These are phyloP conservation scores for Mycotypha africana DNA, from an alignment of 371 early-diverging fungal genomes.

Conservation along the genomic window DNA sequence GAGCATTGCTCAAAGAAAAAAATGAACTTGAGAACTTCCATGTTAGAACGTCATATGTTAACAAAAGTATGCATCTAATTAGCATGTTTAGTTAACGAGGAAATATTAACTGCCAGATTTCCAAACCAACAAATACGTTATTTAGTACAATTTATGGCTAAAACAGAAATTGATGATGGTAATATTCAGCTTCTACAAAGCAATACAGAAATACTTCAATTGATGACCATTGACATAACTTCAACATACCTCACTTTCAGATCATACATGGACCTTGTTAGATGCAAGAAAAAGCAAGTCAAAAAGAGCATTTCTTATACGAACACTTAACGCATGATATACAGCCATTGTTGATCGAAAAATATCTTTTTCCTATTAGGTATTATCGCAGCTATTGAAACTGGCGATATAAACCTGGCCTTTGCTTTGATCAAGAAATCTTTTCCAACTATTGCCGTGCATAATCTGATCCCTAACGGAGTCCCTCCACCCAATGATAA, in stretches of 20 bases:
- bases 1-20: slow-evolving; percentile 48
- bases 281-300: slow-evolving; percentile 37
- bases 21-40: slow-evolving; percentile 21
- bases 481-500: background rate
- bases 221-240: background rate
- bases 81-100: background rate
- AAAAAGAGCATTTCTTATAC: background rate
- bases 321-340: too few species aligned
- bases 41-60: background rate
- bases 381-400: slow-evolving; percentile 22
- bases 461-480: slow-evolving; percentile 9
- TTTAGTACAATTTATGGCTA: too few species aligned
- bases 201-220: background rate
- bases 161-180: background rate
- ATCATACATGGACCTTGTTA: slow-evolving; percentile 22
- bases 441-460: slow-evolving; percentile 23
- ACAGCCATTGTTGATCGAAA: too few species aligned
- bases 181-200: background rate
- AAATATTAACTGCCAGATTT: background rate
- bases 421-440: slow-evolving; percentile 25
- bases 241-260: background rate
- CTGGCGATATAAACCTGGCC: slow-evolving; percentile 26
- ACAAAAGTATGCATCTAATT: background rate
- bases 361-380: slow-evolving; percentile 7
- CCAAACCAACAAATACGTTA: too few species aligned